Evolutionary conservation across 129 eudicot species (phyloP), one percentile per base, ranked within the genome.

Genomic region (Helianthus annuus): DNA sequence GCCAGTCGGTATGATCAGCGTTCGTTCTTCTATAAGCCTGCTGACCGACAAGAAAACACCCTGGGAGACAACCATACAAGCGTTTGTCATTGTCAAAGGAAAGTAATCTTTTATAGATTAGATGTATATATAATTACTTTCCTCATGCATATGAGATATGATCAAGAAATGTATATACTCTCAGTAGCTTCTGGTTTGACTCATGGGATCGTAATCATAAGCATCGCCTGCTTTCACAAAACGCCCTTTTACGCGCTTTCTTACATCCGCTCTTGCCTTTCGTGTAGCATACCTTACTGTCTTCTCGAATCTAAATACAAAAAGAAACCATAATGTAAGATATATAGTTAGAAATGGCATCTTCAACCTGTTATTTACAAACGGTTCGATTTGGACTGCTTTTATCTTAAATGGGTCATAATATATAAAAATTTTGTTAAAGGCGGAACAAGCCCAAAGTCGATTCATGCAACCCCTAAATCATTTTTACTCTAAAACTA

Each of bases 191-290:
- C 87, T 78, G 14, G 87, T 87, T 76, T 81, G 78, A 66, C 76
- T 82, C 81, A 91, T 38, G 15, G 97, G 97, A 69, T 87, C 97
- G 72, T 91, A 91, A 54, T 90, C 97, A 48, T 81, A 90, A 46
- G 86, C 86, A 45, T 90, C 97, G 57, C 97, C 95, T 0, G 89
- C 95, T 83, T 91, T 91, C 49, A 91, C 88, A 77, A 91, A 91
- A 22, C 97, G 91, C 48, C 97, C 97, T 83, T 91, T 87, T 60
- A 91, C 97, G 7, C 97, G 88, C 85, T 76, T 87, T 74, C 97
- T 83, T 34, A 87, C 89, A 69, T 91, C 97, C 14, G 97, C 95
- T 85, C 95, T 85, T 54, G 95, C 95, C 80, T 91, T 90, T 78
- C 97, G 86, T 16, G 97, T 84, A 17, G 83, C 95, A 55, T 90